Evolutionary conservation across 257 asterid species (phyloP), one percentile per base, ranked within the genome.

Genomic region (Nicotiana sylvestris): DNA sequence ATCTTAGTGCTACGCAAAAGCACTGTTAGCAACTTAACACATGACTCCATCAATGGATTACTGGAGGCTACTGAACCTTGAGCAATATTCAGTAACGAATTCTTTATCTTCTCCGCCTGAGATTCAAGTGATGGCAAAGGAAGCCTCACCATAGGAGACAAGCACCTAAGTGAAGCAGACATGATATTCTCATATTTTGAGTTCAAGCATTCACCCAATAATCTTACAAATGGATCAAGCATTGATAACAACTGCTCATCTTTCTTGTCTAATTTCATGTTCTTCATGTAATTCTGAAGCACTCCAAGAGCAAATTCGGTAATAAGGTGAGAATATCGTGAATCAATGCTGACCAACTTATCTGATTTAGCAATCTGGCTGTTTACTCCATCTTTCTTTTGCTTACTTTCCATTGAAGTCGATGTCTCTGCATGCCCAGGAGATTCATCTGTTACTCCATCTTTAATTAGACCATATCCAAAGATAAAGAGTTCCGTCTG

Each of bases 121-220:
- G 87, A 82, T 81, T 86, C 92, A 82, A 96, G 91, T 55, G 98
- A 93, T 29, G 94, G 97, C 88, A 96, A 87, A 69, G 95, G 98
- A 83, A 94, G 80, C 87, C 90, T 86, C 78, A 94, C 90, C 80
- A 96, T 81, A 77, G 89, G 87, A 82, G 95, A 85, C 84, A 96
- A 86, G 85, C 97, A 96, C 87, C 88, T 87, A 53, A 96, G 90
- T 53, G 98, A 91, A 57, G 93, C 84, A 88, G 91, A 90, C 82
- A 91, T 86, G 81, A 91, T 83, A 85, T 83, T 88, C 86, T 92
- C 99, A 78, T 90, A 92, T 86, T 93, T 94, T 29, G 98, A 94
- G 85, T 84, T 85, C 93, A 96, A 87, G 81, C 99, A 93, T 39
- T 86, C 91, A 80, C 90, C 89, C 86, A 96, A 86, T 84, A 90